These are phyloP conservation scores for Tubosaeta brunneosetosa DNA, from an alignment of 768 basidiomycete genomes.

Conservation along the genomic window DNA sequence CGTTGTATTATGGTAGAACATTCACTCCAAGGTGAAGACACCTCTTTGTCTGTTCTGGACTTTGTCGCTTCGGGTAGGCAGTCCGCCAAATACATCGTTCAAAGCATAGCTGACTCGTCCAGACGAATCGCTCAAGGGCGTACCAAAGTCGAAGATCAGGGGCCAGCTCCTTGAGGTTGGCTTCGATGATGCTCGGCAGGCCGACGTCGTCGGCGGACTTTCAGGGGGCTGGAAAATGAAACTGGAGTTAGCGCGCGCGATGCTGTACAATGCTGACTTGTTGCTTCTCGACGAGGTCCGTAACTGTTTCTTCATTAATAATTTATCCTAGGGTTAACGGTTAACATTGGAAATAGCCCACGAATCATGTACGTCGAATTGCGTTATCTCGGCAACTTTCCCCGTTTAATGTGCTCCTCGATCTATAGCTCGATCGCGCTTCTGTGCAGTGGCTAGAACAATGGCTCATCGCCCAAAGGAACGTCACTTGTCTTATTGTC, in stretches of 20 bases:
- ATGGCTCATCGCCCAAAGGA: slow-evolving; percentile 75
- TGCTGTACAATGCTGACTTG: slow-evolving; percentile 91
- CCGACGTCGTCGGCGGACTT: slow-evolving; percentile 79
- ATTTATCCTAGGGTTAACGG: slow-evolving; percentile 15
- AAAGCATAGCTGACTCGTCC: slow-evolving; percentile 7
- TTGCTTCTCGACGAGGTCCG: slow-evolving; percentile 79
- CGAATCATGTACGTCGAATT: slow-evolving; percentile 70
- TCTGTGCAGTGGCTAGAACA: slow-evolving; percentile 92
- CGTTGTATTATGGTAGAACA: slow-evolving; percentile 97
- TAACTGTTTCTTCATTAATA: slow-evolving; percentile 18
- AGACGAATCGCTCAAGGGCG: slow-evolving; percentile 66
- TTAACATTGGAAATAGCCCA: slow-evolving; percentile 53
- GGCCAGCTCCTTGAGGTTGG: slow-evolving; percentile 83
- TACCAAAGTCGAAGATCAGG: slow-evolving; percentile 68
- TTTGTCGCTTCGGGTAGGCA: slow-evolving; percentile 79
- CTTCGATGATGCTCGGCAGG: slow-evolving; percentile 82
- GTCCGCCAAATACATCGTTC: slow-evolving; percentile 5
- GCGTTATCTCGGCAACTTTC: slow-evolving; percentile 14
- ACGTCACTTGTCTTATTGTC: slow-evolving; percentile 88
- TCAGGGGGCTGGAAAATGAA: slow-evolving; percentile 99
- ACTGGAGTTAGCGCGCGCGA: slow-evolving; percentile 90
- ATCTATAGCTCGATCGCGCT: slow-evolving; percentile 62
- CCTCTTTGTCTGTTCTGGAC: slow-evolving; percentile 74
- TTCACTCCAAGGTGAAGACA: slow-evolving; percentile 91
- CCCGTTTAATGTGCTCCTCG: slow-evolving; percentile 13